Conservation (phyloP, 1,139 yeast species). For the Geotrichum histeridarum region DNA sequence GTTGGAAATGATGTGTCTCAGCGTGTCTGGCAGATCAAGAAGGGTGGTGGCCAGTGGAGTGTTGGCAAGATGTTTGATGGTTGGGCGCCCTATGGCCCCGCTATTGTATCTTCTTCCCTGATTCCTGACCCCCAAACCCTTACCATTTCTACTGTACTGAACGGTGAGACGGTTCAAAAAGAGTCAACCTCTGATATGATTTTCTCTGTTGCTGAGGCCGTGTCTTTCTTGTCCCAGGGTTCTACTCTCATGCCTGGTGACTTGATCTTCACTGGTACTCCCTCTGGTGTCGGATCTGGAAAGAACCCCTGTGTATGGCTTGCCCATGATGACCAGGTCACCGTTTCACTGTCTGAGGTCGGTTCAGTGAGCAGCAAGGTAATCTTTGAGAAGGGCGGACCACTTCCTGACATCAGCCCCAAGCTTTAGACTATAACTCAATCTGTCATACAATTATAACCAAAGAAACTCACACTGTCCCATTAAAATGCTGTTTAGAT, state of each 20-base stretch:
- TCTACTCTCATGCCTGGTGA: constrained; percentile 49
- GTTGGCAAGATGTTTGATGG: constrained; percentile 51
- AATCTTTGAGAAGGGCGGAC: constrained; percentile 28
- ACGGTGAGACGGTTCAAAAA: constrained; percentile 45
- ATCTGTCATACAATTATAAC: no score
- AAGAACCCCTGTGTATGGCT: constrained; percentile 42
- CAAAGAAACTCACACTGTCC: no score
- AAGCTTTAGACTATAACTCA: neutral
- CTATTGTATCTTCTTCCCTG: constrained; percentile 40
- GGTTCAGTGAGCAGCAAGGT: constrained; percentile 45
- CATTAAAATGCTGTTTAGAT: no score
- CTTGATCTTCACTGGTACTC: constrained; percentile 51
- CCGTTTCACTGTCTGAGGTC: constrained; percentile 42
- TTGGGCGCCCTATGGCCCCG: constrained; percentile 54
- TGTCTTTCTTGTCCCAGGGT: constrained; percentile 49
- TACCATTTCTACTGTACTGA: constrained; percentile 40
- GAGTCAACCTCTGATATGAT: constrained; percentile 48
- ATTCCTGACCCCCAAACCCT: constrained; percentile 37
- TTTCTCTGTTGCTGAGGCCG: constrained; percentile 44
- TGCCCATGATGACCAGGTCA: constrained; percentile 45
- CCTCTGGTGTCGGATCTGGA: constrained; percentile 52
- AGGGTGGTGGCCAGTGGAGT: constrained; percentile 50
- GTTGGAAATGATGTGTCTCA: constrained; percentile 54
- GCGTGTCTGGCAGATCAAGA: constrained; percentile 47
- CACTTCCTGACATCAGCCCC: constrained; percentile 11